phyloP scores from a whole-genome alignment of 2,329 filamentous ascomycete genomes.

The Cytospora chrysosperma region DNA sequence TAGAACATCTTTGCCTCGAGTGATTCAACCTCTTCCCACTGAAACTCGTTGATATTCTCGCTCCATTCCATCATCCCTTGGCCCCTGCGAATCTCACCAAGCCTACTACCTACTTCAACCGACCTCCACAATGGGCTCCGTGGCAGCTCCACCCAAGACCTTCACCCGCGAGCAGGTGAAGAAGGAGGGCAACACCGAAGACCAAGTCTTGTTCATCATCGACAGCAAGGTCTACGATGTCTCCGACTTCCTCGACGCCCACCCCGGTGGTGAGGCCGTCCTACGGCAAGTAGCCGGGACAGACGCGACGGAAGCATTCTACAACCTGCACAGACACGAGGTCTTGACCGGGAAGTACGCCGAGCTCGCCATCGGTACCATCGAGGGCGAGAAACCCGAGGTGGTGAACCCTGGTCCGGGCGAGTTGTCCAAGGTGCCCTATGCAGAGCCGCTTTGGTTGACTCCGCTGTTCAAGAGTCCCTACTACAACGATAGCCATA shows the following conservation, averaged over 20 bases:
- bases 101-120: background rate
- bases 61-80: background rate
- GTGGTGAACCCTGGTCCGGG: slow-evolving; percentile 68
- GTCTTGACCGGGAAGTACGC: slow-evolving; percentile 75
- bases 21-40: background rate
- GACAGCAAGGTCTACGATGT: slow-evolving; percentile 87
- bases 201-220: slow-evolving; percentile 80
- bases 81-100: background rate
- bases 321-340: slow-evolving; percentile 89
- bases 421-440: slow-evolving; percentile 74
- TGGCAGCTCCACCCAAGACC: slow-evolving; percentile 43
- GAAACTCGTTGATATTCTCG: background rate
- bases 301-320: slow-evolving; percentile 81
- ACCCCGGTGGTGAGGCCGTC: slow-evolving; percentile 79
- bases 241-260: slow-evolving; percentile 79
- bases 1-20: background rate
- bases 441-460: slow-evolving; percentile 83
- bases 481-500: slow-evolving; percentile 77
- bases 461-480: slow-evolving; percentile 73
- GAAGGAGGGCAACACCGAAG: slow-evolving; percentile 67
- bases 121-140: slow-evolving; percentile 30
- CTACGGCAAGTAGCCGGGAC: slow-evolving; percentile 77
- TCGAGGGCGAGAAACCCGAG: slow-evolving; percentile 73
- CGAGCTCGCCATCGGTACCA: slow-evolving; percentile 70
- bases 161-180: slow-evolving; percentile 67